Evolutionary conservation across 306 rosid species (phyloP).

Genomic region (Dalbergia cochinchinensis): DNA sequence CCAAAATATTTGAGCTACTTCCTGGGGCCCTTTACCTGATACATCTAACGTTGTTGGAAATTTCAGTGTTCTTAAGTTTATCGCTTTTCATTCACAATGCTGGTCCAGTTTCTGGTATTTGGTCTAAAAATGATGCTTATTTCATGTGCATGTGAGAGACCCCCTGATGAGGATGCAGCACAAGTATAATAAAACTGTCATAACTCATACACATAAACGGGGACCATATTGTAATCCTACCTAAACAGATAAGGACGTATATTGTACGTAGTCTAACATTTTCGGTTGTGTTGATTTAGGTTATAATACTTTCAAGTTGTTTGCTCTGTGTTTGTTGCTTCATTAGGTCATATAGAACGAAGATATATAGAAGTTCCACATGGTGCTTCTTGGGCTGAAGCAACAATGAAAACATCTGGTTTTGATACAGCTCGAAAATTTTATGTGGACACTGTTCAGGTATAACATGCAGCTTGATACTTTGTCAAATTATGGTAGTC

Average conservation of each 20-base stretch:
- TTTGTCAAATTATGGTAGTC: constrained; percentile 22
- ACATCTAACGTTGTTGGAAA: constrained; percentile 4
- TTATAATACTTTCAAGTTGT: background rate
- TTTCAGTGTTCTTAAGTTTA: constrained; percentile 31
- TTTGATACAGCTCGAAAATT: constrained; percentile 88
- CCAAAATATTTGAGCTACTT: constrained; percentile 34
- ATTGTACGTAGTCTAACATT: constrained; percentile 15
- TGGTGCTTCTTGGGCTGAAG: constrained; percentile 95
- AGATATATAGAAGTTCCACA: constrained; percentile 85
- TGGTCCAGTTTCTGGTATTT: constrained; percentile 38
- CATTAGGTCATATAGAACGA: constrained; percentile 88
- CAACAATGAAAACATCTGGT: constrained; percentile 80
- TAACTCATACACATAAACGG: constrained; percentile 3
- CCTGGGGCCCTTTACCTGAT: constrained; percentile 11
- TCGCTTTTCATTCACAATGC: constrained; percentile 27
- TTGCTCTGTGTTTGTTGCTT: constrained; percentile 45
- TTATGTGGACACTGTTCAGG: constrained; percentile 92
- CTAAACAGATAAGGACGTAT: constrained; percentile 21
- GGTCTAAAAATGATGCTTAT: constrained; percentile 25
- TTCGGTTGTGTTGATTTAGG: constrained; percentile 1
- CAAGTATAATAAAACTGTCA: constrained; percentile 17
- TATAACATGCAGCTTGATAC: constrained; percentile 46
- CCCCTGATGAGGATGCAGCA: background rate
- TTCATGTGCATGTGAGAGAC: background rate
- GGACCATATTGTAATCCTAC: constrained; percentile 9